These are phyloP conservation scores for Talaromyces funiculosus DNA, from an alignment of 2,329 filamentous ascomycete species.

Conservation along the genomic window DNA sequence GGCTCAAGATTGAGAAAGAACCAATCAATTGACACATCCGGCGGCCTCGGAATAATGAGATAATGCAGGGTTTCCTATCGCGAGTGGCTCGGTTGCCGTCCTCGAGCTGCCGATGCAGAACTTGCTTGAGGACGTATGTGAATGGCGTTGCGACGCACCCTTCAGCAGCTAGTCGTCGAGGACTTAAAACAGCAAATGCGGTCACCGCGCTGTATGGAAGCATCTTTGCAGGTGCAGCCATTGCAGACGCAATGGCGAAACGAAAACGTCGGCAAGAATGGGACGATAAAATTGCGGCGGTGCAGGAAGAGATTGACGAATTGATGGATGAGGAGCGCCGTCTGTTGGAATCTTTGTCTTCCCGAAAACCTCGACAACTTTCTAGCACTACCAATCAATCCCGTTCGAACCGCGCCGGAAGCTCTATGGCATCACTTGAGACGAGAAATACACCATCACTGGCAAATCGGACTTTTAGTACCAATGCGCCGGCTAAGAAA, in stretches of 20 bases:
- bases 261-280: slow-evolving; percentile 35
- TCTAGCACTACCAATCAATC: not conserved
- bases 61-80: slow-evolving; percentile 43
- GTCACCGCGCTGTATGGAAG: slow-evolving; percentile 41
- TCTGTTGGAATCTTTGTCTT: slow-evolving; percentile 27
- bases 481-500: slow-evolving; percentile 1
- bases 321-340: slow-evolving; percentile 36
- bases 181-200: slow-evolving; percentile 38
- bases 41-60: slow-evolving; percentile 25
- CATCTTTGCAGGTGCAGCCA: slow-evolving; percentile 38
- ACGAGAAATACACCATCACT: not conserved
- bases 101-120: slow-evolving; percentile 38
- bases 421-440: not conserved
- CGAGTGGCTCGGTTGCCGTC: slow-evolving; percentile 32
- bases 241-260: slow-evolving; percentile 38
- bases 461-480: slow-evolving; percentile 21
- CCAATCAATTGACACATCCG: not conserved
- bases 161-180: slow-evolving; percentile 27
- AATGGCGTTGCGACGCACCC: slow-evolving; percentile 31
- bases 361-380: not conserved
- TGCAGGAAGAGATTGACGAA: slow-evolving; percentile 37
- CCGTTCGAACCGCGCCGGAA: slow-evolving; percentile 1
- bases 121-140: slow-evolving; percentile 33
- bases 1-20: not conserved
- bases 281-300: slow-evolving; percentile 39